Conservation (phyloP, 2,329 filamentous ascomycete species). For the Aspergillus pseudotamarii region DNA sequence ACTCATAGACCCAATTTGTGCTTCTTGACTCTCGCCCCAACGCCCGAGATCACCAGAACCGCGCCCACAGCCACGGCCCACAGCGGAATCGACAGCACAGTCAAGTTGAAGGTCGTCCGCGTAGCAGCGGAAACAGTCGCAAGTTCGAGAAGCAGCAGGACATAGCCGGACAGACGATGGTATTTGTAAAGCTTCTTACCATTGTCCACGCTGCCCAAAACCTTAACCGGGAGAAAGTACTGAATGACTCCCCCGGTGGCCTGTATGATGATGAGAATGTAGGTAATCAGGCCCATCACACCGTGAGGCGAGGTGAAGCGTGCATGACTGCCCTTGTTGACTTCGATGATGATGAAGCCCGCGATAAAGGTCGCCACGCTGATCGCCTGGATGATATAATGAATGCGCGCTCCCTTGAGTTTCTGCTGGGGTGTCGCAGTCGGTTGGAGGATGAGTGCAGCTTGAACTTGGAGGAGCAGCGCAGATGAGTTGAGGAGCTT, state of each 20-base stretch:
- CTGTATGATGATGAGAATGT: constrained; percentile 71
- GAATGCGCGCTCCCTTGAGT: constrained; percentile 60
- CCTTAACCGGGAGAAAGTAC: constrained; percentile 66
- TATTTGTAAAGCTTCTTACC: constrained; percentile 90
- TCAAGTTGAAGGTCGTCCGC: constrained; percentile 72
- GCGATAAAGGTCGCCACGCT: constrained; percentile 46
- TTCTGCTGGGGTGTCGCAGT: constrained; percentile 80
- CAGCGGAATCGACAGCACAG: constrained; percentile 69
- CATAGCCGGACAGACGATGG: constrained; percentile 77
- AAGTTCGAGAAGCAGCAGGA: constrained; percentile 69
- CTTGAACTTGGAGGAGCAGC: constrained; percentile 75
- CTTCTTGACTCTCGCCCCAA: constrained; percentile 78
- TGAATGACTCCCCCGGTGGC: constrained; percentile 79
- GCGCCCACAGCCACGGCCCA: constrained; percentile 74
- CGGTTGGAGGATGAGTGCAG: constrained; percentile 83
- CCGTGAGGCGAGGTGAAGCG: constrained; percentile 77
- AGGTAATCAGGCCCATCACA: constrained; percentile 77
- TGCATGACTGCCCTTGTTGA: constrained; percentile 77
- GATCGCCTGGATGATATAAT: constrained; percentile 69
- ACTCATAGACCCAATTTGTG: constrained; percentile 69
- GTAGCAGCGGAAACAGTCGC: constrained; percentile 75
- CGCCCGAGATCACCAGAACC: constrained; percentile 68
- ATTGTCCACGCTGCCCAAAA: constrained; percentile 78
- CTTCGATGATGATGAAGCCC: constrained; percentile 52
- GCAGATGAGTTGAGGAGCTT: constrained; percentile 64